These are phyloP conservation scores for Yamadazyma jaroonii DNA, from an alignment of 1,139 yeast genomes.

Conservation along the genomic window DNA sequence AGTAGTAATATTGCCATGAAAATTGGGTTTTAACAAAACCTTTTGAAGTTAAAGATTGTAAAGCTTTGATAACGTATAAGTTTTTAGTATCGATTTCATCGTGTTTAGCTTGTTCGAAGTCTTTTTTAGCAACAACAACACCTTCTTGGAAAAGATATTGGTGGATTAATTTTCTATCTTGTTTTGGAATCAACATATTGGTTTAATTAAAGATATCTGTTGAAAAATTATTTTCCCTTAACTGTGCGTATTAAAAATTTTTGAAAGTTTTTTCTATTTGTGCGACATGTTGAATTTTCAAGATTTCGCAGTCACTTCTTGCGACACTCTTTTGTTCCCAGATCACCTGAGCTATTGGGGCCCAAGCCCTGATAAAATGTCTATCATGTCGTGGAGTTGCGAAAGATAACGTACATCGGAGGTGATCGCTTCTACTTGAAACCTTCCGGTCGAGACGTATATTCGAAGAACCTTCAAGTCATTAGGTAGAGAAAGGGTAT, in stretches of 20 bases:
- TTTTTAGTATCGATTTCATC: constrained; percentile 97
- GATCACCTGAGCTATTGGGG: not conserved
- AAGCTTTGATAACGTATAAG: constrained; percentile 98
- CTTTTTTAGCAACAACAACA: constrained; percentile 99
- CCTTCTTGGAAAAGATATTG: constrained; percentile 99
- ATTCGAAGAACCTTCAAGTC: too few relatives aligned
- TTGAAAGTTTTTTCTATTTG: constrained; percentile 2
- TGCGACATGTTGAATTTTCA: not conserved
- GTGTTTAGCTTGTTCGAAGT: constrained; percentile 96
- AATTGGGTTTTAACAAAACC: constrained; percentile 99
- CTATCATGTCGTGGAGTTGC: not conserved
- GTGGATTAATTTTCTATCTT: constrained; percentile 99
- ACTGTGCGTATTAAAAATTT: constrained; percentile 10
- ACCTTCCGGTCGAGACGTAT: too few relatives aligned
- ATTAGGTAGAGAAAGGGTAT: too few relatives aligned
- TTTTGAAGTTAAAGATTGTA: constrained; percentile 97
- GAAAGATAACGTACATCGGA: too few relatives aligned
- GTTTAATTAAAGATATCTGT: constrained; percentile 11
- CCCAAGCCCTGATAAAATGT: not conserved
- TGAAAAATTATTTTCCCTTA: constrained; percentile 11
- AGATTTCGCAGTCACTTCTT: constrained; percentile 1
- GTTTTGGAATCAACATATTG: constrained; percentile 98
- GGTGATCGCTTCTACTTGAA: too few relatives aligned
- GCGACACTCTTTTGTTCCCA: not conserved
- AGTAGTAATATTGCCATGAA: constrained; percentile 99